Base-by-base conservation (phyloP, 1,139 yeast species). In the Hansenula lynferdii region DNA sequence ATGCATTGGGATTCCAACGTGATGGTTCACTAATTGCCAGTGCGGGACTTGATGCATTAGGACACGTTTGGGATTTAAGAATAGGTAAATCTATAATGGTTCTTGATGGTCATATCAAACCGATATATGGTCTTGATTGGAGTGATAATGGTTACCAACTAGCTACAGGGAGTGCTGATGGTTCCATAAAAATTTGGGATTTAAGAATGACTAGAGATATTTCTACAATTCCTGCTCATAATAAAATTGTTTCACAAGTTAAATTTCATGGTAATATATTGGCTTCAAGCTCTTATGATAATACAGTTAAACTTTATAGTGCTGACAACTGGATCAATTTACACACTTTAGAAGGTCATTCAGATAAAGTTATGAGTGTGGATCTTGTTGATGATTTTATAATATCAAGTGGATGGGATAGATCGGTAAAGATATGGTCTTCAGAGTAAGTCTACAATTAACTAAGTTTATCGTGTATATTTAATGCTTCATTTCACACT, bases 141-240 rank as follows among this genome's bases (percentile, higher is more conserved):
- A 69, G 92, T 1, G 72, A 76, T 1, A 83, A 85, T 57, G 96
- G 96, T 0, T 71, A 72, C 49, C 81, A 83, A 39, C 53, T 89
- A 6, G 90, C 89, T 2, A 79, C 94, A 0, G 97, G 87, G 4
- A 78, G 95, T 44, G 95, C 86, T 0, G 97, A 90, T 59, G 80
- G 90, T 31, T 64, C 80, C 2, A 72, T 87, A 10, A 83, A 84
- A 51, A 69, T 90, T 1, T 92, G 97, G 97, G 98, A 92, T 61
- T 41, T 92, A 34, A 69, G 98, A 35, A 67, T 59, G 48, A 56
- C 62, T 11, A 57, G 55, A 35, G 75, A 70, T 29, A 43, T 67
- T 16, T 67, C 65, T 33, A 68, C 83, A 1, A 75, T 92, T 3
- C 81, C 90, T 1, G 94, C 94, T 0, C 97, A 92, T 60, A 75